phyloP scores from a whole-genome alignment of 148 eudicot species.

The Drosera capensis region DNA sequence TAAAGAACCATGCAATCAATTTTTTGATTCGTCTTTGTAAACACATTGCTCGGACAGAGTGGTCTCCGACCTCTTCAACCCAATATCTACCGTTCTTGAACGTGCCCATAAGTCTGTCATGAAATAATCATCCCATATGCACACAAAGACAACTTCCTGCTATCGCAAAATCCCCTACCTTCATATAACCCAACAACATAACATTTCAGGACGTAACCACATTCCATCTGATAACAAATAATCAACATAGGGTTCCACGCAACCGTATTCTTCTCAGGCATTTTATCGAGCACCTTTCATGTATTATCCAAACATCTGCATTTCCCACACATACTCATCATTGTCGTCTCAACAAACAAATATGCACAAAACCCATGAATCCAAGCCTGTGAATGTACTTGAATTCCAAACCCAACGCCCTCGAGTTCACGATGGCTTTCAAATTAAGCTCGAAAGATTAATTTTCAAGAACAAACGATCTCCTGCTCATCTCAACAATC shows the following conservation, averaged over 20 bases:
- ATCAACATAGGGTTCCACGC: conserved; percentile 63
- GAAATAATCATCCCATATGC: conserved; percentile 39
- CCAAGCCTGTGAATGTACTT: conserved; percentile 38
- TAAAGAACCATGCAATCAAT: no score
- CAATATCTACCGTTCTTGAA: conserved; percentile 51
- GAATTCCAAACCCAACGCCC: conserved; percentile 27
- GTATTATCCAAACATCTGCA: conserved; percentile 29
- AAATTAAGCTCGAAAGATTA: conserved; percentile 41
- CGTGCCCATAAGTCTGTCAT: no score
- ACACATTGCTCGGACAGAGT: conserved; percentile 22
- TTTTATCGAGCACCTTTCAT: conserved; percentile 44
- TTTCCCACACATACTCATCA: conserved; percentile 42
- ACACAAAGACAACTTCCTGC: conserved; percentile 33
- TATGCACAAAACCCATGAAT: conserved; percentile 23
- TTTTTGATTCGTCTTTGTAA: no score
- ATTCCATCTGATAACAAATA: conserved; percentile 30
- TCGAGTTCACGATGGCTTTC: conserved; percentile 29
- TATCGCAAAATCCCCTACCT: conserved; percentile 25
- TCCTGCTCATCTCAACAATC: conserved; percentile 34
- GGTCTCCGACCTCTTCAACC: conserved; percentile 36
- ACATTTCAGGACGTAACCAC: conserved; percentile 33
- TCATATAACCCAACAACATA: conserved; percentile 38
- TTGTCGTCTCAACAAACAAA: conserved; percentile 49
- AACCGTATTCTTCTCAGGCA: conserved; percentile 37
- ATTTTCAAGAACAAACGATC: conserved; percentile 23